Conservation (phyloP, 2,329 filamentous ascomycete genomes). For the Plectosphaerella sp. region DNA sequence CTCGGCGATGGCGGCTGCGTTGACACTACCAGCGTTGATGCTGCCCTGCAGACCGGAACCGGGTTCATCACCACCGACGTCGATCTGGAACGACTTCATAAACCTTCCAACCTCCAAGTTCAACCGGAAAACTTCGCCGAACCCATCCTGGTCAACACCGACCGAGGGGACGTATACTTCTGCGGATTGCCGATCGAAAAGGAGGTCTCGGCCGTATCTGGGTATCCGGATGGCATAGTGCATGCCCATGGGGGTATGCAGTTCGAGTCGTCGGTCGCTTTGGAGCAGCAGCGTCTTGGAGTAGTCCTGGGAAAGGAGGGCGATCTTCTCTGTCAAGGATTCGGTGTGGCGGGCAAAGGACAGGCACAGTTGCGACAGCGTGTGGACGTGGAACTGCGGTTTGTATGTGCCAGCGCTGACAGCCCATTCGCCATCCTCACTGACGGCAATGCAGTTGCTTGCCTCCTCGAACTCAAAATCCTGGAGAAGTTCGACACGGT, state of each 20-base stretch:
- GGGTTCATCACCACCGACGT: slow-evolving; percentile 75
- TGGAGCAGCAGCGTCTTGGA: slow-evolving; percentile 93
- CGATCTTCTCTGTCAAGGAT: slow-evolving; percentile 85
- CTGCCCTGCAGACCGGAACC: slow-evolving; percentile 81
- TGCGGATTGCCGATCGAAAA: slow-evolving; percentile 76
- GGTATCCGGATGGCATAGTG: slow-evolving; percentile 89
- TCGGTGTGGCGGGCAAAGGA: slow-evolving; percentile 91
- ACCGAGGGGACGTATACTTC: slow-evolving; percentile 86
- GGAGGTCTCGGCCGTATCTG: slow-evolving; percentile 83
- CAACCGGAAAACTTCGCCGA: slow-evolving; percentile 87
- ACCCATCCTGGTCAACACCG: slow-evolving; percentile 78
- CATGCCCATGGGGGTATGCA: slow-evolving; percentile 83
- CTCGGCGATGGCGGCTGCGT: slow-evolving; percentile 82
- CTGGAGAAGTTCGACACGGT: slow-evolving; percentile 88
- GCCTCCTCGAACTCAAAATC: slow-evolving; percentile 98
- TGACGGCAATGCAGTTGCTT: slow-evolving; percentile 82
- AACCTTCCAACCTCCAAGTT: slow-evolving; percentile 91
- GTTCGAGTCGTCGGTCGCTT: slow-evolving; percentile 84
- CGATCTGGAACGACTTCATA: slow-evolving; percentile 89
- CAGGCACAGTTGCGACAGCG: slow-evolving; percentile 87
- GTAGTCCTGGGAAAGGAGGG: slow-evolving; percentile 85
- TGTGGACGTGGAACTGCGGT: slow-evolving; percentile 88
- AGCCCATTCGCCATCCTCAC: slow-evolving; percentile 88
- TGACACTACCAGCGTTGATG: slow-evolving; percentile 80
- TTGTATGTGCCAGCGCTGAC: slow-evolving; percentile 72